Percentiles rank a stretch among this genome's conserved stretches.
These are phyloP conservation scores for Verticillium longisporum DNA, from an alignment of 2,329 filamentous ascomycete species.

Conservation along the genomic window DNA sequence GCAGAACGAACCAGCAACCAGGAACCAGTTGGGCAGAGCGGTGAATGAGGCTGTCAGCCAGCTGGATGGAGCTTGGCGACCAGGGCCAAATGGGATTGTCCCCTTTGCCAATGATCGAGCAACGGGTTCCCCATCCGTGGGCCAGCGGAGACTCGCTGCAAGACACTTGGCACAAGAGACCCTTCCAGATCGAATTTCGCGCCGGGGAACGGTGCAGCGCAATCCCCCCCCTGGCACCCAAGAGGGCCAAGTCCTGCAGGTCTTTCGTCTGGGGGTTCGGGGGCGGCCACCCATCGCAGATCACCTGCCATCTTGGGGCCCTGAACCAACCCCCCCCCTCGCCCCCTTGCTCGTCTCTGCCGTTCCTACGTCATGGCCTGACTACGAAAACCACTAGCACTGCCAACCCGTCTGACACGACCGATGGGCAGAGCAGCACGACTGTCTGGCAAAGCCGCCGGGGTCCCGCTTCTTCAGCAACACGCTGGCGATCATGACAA, in stretches of 20 bases:
- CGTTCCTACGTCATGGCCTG: background rate
- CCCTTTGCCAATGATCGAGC: background rate
- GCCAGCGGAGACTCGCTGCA: background rate
- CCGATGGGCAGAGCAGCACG: background rate
- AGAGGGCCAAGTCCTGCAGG: slow-evolving; percentile 12
- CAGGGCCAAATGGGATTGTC: background rate
- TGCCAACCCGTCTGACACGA: background rate
- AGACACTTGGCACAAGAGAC: background rate
- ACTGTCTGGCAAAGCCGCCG: background rate
- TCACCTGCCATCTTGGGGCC: background rate
- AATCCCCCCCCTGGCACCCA: slow-evolving; percentile 1
- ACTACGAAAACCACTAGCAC: background rate
- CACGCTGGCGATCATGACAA: background rate
- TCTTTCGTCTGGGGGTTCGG: background rate
- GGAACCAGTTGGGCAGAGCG: background rate
- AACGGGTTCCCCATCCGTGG: background rate
- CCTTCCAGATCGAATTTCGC: slow-evolving; percentile 10
- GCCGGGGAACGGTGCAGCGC: slow-evolving; percentile 4
- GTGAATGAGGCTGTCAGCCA: background rate
- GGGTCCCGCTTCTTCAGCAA: background rate
- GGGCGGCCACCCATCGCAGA: background rate
- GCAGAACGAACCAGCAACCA: background rate
- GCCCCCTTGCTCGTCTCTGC: background rate
- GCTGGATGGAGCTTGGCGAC: background rate
- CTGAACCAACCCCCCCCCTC: background rate